phyloP scores from a whole-genome alignment of 352 stramenopile genomes.

The Globisporangium splendens region DNA sequence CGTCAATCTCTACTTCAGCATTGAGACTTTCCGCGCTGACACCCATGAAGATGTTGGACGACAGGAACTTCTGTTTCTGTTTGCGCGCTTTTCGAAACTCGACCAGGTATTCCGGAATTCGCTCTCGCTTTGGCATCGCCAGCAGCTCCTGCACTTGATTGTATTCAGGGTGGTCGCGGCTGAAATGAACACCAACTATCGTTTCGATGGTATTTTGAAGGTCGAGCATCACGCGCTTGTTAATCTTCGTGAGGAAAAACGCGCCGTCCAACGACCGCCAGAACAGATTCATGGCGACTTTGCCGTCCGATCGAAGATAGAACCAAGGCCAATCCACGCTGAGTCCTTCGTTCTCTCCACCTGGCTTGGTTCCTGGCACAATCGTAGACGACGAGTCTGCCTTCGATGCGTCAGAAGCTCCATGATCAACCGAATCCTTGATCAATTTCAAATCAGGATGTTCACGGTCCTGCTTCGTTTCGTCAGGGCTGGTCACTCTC shows the following conservation, averaged over 20 bases:
- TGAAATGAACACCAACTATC: constrained; percentile 34
- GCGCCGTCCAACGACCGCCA: constrained; percentile 69
- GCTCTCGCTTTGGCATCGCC: constrained; percentile 40
- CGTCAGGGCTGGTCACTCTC: background rate
- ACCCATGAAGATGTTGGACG: constrained; percentile 54
- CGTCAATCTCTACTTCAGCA: constrained; percentile 38
- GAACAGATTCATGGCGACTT: constrained; percentile 82
- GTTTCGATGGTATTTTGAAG: constrained; percentile 31
- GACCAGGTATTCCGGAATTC: constrained; percentile 37
- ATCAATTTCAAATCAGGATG: background rate
- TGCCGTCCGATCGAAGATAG: constrained; percentile 76
- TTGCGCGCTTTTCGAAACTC: constrained; percentile 49
- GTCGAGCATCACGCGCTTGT: constrained; percentile 27
- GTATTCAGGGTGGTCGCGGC: constrained; percentile 29
- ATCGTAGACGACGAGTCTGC: background rate
- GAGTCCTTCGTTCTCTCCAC: constrained; percentile 17
- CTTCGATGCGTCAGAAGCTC: background rate
- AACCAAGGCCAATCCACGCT: constrained; percentile 74
- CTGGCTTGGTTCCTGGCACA: background rate
- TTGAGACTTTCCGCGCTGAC: constrained; percentile 30
- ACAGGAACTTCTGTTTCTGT: constrained; percentile 52
- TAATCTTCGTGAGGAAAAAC: constrained; percentile 58
- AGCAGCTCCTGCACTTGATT: constrained; percentile 32
- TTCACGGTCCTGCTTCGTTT: background rate
- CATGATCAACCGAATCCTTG: background rate